These are phyloP conservation scores for Stagonosporopsis rhizophila DNA, from an alignment of 2,329 filamentous ascomycete genomes.

Conservation along the genomic window DNA sequence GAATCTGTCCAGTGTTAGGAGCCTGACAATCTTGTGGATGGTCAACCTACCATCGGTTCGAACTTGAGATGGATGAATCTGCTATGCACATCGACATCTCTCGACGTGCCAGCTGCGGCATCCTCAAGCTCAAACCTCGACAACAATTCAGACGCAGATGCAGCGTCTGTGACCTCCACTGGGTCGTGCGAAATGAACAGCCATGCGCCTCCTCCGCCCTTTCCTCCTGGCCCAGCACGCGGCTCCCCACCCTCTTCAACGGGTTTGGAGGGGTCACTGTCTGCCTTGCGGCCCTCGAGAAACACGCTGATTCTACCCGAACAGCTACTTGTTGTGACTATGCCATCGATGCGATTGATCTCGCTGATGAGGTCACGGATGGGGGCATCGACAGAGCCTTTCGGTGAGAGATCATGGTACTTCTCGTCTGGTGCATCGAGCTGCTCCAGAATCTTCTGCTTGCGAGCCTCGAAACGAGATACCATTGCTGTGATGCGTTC, in stretches of 20 bases:
- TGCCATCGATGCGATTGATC: slow-evolving; percentile 76
- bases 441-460: slow-evolving; percentile 73
- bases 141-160: slow-evolving; percentile 23
- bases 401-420: slow-evolving; percentile 86
- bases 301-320: slow-evolving; percentile 88
- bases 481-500: slow-evolving; percentile 29
- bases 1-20: slow-evolving; percentile 68
- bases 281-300: slow-evolving; percentile 73
- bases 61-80: slow-evolving; percentile 83
- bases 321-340: slow-evolving; percentile 93
- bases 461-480: slow-evolving; percentile 60
- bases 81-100: slow-evolving; percentile 34
- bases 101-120: slow-evolving; percentile 1
- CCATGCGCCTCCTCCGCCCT: slow-evolving; percentile 81
- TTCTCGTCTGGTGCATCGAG: slow-evolving; percentile 72
- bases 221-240: slow-evolving; percentile 75
- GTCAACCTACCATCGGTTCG: slow-evolving; percentile 79
- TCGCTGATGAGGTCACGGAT: slow-evolving; percentile 79
- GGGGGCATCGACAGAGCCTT: slow-evolving; percentile 82
- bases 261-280: not conserved
- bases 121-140: slow-evolving; percentile 51
- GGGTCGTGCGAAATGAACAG: slow-evolving; percentile 87
- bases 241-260: slow-evolving; percentile 31
- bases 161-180: slow-evolving; percentile 49
- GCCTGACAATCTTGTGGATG: slow-evolving; percentile 4